Conservation (phyloP, 441 rosid genomes). For the Kokia cookei region DNA sequence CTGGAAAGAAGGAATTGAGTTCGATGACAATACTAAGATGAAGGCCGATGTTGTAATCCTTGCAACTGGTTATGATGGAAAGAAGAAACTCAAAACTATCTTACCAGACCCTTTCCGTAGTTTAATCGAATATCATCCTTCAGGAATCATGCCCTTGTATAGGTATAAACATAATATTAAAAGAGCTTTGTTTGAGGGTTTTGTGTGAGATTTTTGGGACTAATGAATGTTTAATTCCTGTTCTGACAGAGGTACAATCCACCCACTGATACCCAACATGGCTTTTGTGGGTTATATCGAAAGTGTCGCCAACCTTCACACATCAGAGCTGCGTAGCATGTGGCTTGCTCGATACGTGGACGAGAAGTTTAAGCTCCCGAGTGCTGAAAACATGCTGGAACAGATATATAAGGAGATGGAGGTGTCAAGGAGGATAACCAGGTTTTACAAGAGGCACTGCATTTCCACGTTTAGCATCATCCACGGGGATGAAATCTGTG, state of each 20-base stretch:
- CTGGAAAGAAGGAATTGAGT: conserved; percentile 53
- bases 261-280: conserved; percentile 87
- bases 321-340: conserved; percentile 67
- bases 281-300: conserved; percentile 81
- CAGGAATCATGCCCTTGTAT: conserved; percentile 69
- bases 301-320: conserved; percentile 69
- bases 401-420: conserved; percentile 47
- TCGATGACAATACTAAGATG: conserved; percentile 53
- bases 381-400: conserved; percentile 52
- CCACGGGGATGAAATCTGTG: conserved; percentile 72
- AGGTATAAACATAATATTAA: conserved; percentile 30
- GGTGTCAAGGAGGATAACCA: conserved; percentile 48
- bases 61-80: conserved; percentile 85
- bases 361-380: conserved; percentile 58
- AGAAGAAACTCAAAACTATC: conserved; percentile 62
- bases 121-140: conserved; percentile 50
- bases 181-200: background rate
- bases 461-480: conserved; percentile 85
- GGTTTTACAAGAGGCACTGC: conserved; percentile 79
- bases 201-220: background rate
- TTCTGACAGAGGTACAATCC: conserved; percentile 68
- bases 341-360: conserved; percentile 65
- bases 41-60: conserved; percentile 81
- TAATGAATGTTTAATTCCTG: background rate
- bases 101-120: conserved; percentile 71